Conservation (phyloP, 129 eudicot genomes). For the Escallonia herrerae region DNA sequence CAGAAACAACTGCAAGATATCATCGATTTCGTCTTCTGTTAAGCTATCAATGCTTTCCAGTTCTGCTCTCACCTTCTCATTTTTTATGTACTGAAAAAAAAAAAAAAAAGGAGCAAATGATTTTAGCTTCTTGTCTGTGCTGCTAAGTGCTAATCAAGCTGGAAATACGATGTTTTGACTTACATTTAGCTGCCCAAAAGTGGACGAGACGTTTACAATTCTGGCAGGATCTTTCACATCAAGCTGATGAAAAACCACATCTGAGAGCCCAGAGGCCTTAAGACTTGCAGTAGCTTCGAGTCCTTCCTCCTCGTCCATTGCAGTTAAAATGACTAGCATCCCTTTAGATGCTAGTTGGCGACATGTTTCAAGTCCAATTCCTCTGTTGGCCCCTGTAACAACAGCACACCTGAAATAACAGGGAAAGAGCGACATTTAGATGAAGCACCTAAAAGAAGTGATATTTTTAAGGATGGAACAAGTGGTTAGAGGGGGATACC, state of each 20-base stretch:
- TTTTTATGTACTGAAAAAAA: conserved; percentile 17
- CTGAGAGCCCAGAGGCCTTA: conserved; percentile 8
- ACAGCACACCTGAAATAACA: conserved; percentile 3
- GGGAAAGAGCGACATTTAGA: too few species aligned
- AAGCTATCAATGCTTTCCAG: conserved; percentile 23
- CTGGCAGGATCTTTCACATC: conserved; percentile 25
- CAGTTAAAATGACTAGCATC: background rate
- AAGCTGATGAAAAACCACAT: conserved; percentile 12
- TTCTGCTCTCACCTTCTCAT: conserved; percentile 30
- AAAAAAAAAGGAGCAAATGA: background rate
- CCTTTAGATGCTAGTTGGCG: conserved; percentile 2
- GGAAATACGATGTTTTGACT: background rate
- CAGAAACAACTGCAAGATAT: conserved; percentile 28
- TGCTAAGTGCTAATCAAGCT: background rate
- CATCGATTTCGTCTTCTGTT: conserved; percentile 33
- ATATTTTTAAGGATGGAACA: too few species aligned
- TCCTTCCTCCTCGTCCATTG: conserved; percentile 1
- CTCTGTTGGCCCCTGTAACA: conserved; percentile 9
- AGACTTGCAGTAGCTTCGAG: conserved; percentile 6
- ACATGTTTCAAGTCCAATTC: conserved; percentile 13
- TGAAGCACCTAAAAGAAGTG: background rate
- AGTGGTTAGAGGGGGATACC: background rate
- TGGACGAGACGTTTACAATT: conserved; percentile 40
- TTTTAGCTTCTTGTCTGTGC: too few species aligned
- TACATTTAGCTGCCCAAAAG: conserved; percentile 26